A percentile compares a stretch with the other conserved stretches of the same genome.
Conservation (phyloP, 352 stramenopile genomes). For the Thraustochytrium striatum region DNA sequence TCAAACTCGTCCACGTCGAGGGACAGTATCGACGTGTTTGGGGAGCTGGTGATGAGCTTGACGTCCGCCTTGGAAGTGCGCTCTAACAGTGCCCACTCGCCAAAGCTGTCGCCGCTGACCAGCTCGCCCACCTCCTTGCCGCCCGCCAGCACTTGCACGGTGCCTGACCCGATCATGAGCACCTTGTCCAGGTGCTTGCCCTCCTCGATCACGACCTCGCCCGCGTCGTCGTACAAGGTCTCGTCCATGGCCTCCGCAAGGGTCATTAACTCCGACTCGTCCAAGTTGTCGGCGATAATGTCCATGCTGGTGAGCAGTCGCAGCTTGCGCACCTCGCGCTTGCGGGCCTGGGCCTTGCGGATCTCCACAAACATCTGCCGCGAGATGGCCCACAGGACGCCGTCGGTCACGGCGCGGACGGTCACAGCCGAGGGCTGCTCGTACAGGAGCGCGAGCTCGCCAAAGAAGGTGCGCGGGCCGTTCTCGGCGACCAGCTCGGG, state of each 20-base stretch:
- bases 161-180: conserved; percentile 25
- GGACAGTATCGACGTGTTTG: background rate
- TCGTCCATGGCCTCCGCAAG: conserved; percentile 40
- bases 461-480: conserved; percentile 53
- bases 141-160: conserved; percentile 8
- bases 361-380: conserved; percentile 45
- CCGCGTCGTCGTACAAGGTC: conserved; percentile 7
- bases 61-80: conserved; percentile 79
- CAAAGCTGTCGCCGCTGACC: conserved; percentile 53
- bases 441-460: conserved; percentile 93
- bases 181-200: conserved; percentile 33
- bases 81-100: conserved; percentile 92
- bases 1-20: conserved; percentile 43
- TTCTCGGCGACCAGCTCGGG: conserved; percentile 43
- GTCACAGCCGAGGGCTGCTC: conserved; percentile 89
- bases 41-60: background rate
- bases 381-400: conserved; percentile 38
- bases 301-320: conserved; percentile 35
- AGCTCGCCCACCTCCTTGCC: conserved; percentile 36
- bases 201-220: conserved; percentile 11
- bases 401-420: conserved; percentile 75
- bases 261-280: background rate
- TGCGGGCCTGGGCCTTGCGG: conserved; percentile 43
- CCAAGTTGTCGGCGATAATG: conserved; percentile 18
- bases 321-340: conserved; percentile 28